phyloP scores from a whole-genome alignment of 164 flowering plant genomes.

The Stephania japonica region DNA sequence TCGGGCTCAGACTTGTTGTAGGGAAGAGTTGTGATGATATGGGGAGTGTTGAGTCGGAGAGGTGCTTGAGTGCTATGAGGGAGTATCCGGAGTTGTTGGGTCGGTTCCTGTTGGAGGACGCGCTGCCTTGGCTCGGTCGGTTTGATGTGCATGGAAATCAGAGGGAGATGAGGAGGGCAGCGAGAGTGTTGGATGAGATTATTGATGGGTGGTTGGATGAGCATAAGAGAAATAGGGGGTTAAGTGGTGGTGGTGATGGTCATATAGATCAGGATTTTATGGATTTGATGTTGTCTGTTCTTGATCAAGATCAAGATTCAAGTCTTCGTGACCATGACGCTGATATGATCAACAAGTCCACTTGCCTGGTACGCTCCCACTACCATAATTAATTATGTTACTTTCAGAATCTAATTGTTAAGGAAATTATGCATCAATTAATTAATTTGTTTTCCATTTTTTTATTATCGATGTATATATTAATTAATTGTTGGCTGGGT shows the following conservation, averaged over 20 bases:
- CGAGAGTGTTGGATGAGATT: slow-evolving; percentile 13
- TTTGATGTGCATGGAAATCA: slow-evolving; percentile 17
- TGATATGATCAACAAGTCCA: slow-evolving; percentile 23
- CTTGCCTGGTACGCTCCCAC: slow-evolving; percentile 20
- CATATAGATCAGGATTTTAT: slow-evolving; percentile 24
- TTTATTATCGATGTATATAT: too few relatives aligned
- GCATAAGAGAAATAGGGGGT: slow-evolving; percentile 1
- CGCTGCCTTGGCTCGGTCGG: slow-evolving; percentile 23
- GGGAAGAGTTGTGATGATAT: slow-evolving; percentile 20
- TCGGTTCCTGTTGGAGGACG: slow-evolving; percentile 15
- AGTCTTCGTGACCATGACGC: slow-evolving; percentile 9
- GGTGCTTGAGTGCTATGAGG: slow-evolving; percentile 11
- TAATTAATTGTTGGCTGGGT: too few relatives aligned
- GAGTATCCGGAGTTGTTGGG: slow-evolving; percentile 14
- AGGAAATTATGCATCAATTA: not conserved
- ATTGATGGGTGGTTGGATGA: slow-evolving; percentile 14
- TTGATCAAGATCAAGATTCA: not conserved
- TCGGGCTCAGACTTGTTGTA: slow-evolving; percentile 14
- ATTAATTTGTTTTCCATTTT: too few relatives aligned
- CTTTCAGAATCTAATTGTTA: not conserved
- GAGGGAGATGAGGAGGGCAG: slow-evolving; percentile 20
- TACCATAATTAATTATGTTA: too few relatives aligned
- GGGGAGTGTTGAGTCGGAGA: not conserved
- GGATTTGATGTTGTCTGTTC: slow-evolving; percentile 17
- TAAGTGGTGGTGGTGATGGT: not conserved